Base-by-base conservation (phyloP, 2,329 filamentous ascomycete genomes). In the Leptographium procerum region DNA sequence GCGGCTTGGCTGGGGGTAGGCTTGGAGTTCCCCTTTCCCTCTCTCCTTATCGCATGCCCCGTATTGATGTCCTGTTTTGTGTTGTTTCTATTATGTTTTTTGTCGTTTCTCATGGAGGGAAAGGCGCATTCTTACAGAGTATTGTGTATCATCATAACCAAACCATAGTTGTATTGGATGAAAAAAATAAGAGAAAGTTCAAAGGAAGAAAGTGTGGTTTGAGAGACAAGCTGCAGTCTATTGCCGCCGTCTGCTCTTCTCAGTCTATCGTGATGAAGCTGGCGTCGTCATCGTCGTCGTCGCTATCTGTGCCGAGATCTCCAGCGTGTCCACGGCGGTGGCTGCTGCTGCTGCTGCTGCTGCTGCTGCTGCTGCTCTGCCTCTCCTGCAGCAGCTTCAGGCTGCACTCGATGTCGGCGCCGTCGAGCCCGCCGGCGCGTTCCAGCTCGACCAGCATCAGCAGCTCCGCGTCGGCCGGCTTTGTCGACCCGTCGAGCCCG, bases 401-500 rank as follows among this genome's bases (percentile, higher is more conserved):
- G 22, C 57, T 36, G 43, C 59, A 34, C 52, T 55, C 60, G 45
- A 60, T 31, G 14, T 63, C 62, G 26, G 76, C 78, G 22, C 88
- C 57, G 34, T n/a, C 52, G 26, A 56, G n/a, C 3, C 16, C 52
- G 34, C 52, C 55, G 7, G 16, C 43, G 34, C 43, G 52, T 22
- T 57, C 59, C 24, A 62, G 24, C 47, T 61, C 59, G 28, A 63
- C 33, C 34, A 64, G 56, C 58, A 56, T 3, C 50, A 62, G 52
- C 59, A 64, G 56, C 13, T 34, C 53, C 8, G 26, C 31, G 54
- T 64, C 62, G 33, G 47, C 61, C 58, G 47, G 59, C 64, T 7
- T 66, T 66, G 40, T 65, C 71, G 56, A 78, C 72, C 48, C 76
- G 66, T 55, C 61, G 51, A 64, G 61, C 1, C 61, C 63, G 4